Evolutionary conservation across 495 filamentous ascomycete species (phyloP).

Genomic region (Podospora pseudopauciseta): DNA sequence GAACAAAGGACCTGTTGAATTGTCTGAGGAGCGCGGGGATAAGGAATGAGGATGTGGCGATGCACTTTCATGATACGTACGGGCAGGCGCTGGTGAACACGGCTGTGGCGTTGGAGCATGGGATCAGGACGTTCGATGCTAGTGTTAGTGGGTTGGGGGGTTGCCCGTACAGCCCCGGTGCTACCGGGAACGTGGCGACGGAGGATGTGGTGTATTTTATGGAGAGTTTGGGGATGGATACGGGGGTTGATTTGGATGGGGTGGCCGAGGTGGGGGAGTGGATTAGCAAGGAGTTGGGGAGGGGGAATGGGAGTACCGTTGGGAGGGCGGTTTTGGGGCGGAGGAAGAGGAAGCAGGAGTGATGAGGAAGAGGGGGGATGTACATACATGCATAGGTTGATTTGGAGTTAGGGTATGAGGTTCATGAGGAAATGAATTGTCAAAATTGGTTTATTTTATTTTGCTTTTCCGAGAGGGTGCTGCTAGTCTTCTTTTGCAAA

Average conservation of each 20-base stretch:
- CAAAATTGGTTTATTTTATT: conserved; percentile 9
- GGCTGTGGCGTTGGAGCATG: conserved; percentile 79
- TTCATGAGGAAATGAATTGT: neutral
- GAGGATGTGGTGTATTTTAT: conserved; percentile 91
- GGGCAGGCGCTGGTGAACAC: conserved; percentile 91
- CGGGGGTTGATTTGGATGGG: conserved; percentile 80
- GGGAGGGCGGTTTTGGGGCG: conserved; percentile 73
- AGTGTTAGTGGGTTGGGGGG: conserved; percentile 89
- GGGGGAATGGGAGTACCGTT: conserved; percentile 68
- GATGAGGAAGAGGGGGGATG: neutral
- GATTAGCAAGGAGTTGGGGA: conserved; percentile 81
- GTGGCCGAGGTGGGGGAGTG: conserved; percentile 80
- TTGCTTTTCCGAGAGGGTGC: conserved; percentile 4
- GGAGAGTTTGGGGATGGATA: conserved; percentile 80
- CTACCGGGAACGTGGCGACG: conserved; percentile 91
- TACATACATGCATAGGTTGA: neutral
- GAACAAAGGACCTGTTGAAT: conserved; percentile 65
- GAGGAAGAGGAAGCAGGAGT: conserved; percentile 20
- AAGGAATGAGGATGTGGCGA: conserved; percentile 72
- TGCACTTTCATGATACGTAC: conserved; percentile 98
- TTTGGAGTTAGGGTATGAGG: neutral
- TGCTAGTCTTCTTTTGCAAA: conserved; percentile 61
- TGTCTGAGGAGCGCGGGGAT: conserved; percentile 74
- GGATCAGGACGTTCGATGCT: conserved; percentile 84
- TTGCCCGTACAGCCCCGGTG: conserved; percentile 89